Evolutionary conservation across 192 early-diverging fungal species (phyloP).

Genomic region (Coemansia umbellata): DNA sequence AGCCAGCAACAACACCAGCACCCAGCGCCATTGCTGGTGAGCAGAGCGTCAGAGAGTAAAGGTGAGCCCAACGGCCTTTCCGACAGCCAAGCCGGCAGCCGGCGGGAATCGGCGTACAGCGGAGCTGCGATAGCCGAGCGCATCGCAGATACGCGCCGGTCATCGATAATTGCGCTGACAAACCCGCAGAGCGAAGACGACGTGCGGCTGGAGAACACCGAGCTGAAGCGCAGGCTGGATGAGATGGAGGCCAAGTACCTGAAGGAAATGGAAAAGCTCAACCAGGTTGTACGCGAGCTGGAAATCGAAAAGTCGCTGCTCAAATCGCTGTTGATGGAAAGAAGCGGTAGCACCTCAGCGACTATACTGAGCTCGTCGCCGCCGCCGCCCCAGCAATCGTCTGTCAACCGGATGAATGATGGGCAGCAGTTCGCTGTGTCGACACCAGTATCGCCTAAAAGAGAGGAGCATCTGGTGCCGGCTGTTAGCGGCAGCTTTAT

Average conservation of each 20-base stretch:
- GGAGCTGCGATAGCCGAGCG: no score
- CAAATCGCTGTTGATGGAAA: constrained; percentile 35
- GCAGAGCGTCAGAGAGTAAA: neutral
- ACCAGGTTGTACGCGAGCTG: constrained; percentile 25
- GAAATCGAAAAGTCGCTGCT: constrained; percentile 49
- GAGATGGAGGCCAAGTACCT: constrained; percentile 43
- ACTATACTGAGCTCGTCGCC: neutral
- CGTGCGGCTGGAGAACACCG: constrained; percentile 31
- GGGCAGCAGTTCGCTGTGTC: no score
- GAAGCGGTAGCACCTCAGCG: neutral
- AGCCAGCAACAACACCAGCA: neutral
- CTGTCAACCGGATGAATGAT: neutral
- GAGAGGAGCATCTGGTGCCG: no score
- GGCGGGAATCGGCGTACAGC: constrained; percentile 19
- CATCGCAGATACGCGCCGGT: constrained; percentile 28
- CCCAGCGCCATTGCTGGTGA: neutral
- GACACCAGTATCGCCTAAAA: neutral
- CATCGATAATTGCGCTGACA: constrained; percentile 49
- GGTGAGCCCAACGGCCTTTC: neutral
- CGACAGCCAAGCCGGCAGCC: constrained; percentile 1
- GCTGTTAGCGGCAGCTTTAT: neutral
- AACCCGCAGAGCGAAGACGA: constrained; percentile 41
- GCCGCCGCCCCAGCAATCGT: neutral
- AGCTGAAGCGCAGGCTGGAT: constrained; percentile 40
- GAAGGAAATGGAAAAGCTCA: constrained; percentile 29